Evolutionary conservation across 2,329 filamentous ascomycete species (phyloP).

Genomic region (Whalleya microplaca): DNA sequence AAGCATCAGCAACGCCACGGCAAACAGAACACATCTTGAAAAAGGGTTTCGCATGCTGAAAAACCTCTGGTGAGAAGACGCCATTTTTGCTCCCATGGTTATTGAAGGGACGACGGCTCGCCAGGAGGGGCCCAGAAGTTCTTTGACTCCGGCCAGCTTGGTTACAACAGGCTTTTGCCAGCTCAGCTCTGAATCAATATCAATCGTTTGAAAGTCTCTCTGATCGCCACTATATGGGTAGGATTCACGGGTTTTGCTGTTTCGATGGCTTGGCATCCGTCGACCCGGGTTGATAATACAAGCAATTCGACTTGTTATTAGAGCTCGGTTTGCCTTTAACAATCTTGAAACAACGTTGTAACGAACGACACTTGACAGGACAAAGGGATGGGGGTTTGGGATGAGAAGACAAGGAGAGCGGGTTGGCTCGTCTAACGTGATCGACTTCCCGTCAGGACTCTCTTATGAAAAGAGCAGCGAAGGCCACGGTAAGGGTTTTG

Average conservation of each 20-base stretch:
- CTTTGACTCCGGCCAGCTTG: slow-evolving; percentile 13
- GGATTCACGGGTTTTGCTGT: background rate
- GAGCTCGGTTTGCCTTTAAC: background rate
- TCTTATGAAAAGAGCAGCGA: background rate
- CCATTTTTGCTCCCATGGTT: slow-evolving; percentile 45
- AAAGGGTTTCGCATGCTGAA: slow-evolving; percentile 55
- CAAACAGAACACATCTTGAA: slow-evolving; percentile 48
- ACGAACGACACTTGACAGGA: background rate
- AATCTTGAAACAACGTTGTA: background rate
- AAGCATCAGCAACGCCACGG: slow-evolving; percentile 47
- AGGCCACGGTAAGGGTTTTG: background rate
- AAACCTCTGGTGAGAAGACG: slow-evolving; percentile 45
- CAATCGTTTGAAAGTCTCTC: slow-evolving; percentile 10
- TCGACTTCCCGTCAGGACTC: background rate
- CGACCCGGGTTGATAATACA: background rate
- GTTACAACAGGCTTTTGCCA: background rate
- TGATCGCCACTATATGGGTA: background rate
- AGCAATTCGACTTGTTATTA: background rate
- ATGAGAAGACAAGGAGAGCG: background rate
- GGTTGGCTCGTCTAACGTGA: background rate
- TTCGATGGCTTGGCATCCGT: background rate
- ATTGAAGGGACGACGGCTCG: slow-evolving; percentile 22
- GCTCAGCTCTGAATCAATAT: slow-evolving; percentile 5
- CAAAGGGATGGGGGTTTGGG: background rate
- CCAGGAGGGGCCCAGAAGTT: slow-evolving; percentile 22